These are phyloP conservation scores for Leccinellum luteum DNA, from an alignment of 768 basidiomycete genomes.

Conservation along the genomic window DNA sequence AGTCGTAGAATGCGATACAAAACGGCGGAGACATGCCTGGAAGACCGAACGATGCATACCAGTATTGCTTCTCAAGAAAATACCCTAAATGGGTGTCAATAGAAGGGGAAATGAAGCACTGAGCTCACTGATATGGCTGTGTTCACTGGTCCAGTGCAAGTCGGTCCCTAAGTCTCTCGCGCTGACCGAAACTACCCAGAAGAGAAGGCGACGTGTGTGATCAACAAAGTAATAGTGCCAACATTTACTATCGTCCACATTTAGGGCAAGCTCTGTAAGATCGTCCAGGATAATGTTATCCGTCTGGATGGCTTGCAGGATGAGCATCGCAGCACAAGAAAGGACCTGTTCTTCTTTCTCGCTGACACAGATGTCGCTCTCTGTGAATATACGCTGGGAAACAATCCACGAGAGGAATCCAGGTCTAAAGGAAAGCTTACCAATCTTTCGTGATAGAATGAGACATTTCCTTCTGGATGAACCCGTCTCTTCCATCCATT, in stretches of 20 bases:
- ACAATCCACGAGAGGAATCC: background rate
- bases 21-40: background rate
- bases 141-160: constrained; percentile 10
- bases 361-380: constrained; percentile 1
- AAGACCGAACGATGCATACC: constrained; percentile 1
- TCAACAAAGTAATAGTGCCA: constrained; percentile 20
- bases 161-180: background rate
- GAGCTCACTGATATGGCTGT: background rate
- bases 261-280: constrained; percentile 10
- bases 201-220: constrained; percentile 15
- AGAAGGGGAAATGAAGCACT: background rate
- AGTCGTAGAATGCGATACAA: background rate
- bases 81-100: constrained; percentile 5
- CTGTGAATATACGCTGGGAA: constrained; percentile 17
- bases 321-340: constrained; percentile 3
- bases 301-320: background rate
- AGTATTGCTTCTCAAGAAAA: constrained; percentile 5
- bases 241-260: background rate
- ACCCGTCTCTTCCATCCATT: constrained; percentile 6
- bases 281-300: constrained; percentile 4
- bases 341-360: background rate
- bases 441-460: constrained; percentile 12
- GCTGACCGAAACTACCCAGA: constrained; percentile 9
- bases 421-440: background rate
- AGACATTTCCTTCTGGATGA: constrained; percentile 13